Evolutionary conservation across 441 rosid species (phyloP).

Genomic region (Bocquillonia castaneifolia): DNA sequence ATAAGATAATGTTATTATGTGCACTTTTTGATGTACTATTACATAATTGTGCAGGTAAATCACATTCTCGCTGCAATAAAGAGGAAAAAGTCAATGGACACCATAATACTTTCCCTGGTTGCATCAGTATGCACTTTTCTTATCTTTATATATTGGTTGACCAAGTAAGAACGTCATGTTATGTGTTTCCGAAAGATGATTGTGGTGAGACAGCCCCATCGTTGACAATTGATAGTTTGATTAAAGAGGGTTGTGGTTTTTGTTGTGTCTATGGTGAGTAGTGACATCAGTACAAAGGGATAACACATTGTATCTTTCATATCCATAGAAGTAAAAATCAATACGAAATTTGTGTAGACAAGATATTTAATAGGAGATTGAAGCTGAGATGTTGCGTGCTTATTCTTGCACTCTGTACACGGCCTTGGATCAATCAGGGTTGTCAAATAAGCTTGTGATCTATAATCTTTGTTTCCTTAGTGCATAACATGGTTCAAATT

Average conservation of each 20-base stretch:
- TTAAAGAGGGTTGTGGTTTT: constrained; percentile 19
- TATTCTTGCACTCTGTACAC: background rate
- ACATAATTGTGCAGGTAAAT: constrained; percentile 63
- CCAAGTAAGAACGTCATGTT: constrained; percentile 47
- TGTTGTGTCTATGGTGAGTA: constrained; percentile 13
- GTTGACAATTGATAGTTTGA: constrained; percentile 3
- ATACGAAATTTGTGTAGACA: constrained; percentile 20
- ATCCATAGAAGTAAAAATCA: constrained; percentile 18
- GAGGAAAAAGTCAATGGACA: constrained; percentile 95
- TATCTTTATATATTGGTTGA: constrained; percentile 85
- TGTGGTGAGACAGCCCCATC: constrained; percentile 19
- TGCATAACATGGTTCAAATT: background rate
- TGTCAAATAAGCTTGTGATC: constrained; percentile 9
- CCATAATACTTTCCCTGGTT: constrained; percentile 83
- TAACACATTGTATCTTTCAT: constrained; percentile 19
- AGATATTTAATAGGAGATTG: constrained; percentile 11
- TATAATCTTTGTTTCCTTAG: background rate
- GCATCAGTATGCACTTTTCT: constrained; percentile 93
- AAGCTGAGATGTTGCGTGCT: background rate
- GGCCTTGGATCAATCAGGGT: constrained; percentile 10
- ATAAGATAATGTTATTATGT: background rate
- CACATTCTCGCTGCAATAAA: constrained; percentile 70
- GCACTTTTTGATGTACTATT: background rate
- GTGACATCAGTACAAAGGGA: constrained; percentile 7
- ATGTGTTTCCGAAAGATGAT: background rate